Conservation (phyloP, 2,329 filamentous ascomycete genomes). For the Chaetomiaceae sp. region DNA sequence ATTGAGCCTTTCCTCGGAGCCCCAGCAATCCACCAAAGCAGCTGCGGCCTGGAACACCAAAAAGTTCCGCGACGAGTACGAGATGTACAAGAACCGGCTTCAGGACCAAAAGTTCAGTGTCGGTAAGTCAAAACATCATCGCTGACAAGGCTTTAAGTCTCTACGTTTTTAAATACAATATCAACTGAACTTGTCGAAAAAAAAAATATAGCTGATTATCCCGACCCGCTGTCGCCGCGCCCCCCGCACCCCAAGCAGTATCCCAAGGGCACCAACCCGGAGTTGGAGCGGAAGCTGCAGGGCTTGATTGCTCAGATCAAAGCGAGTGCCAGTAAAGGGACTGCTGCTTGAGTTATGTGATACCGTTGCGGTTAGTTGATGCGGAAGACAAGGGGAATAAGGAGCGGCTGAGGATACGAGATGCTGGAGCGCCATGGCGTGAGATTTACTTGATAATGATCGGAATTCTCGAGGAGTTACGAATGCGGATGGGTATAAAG, state of each 20-base stretch:
- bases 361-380: no score
- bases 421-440: no score
- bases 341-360: not conserved
- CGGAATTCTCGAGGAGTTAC: no score
- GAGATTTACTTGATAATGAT: no score
- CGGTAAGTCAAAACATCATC: slow-evolving; percentile 34
- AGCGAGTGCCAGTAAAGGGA: not conserved
- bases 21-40: slow-evolving; percentile 1
- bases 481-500: no score
- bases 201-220: slow-evolving; percentile 35
- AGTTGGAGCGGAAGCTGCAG: slow-evolving; percentile 39
- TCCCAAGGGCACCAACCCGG: slow-evolving; percentile 27
- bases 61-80: slow-evolving; percentile 42
- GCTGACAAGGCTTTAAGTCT: no score
- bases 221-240: slow-evolving; percentile 44
- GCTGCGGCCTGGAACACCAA: slow-evolving; percentile 28
- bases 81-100: slow-evolving; percentile 37
- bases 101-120: slow-evolving; percentile 45
- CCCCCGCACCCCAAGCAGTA: slow-evolving; percentile 21
- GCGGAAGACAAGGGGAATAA: no score
- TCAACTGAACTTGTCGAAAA: no score
- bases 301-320: slow-evolving; percentile 34
- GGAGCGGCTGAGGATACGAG: no score
- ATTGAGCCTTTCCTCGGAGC: not conserved
- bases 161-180: not conserved